A percentile compares a stretch with the other conserved stretches of the same genome.
Conservation (phyloP, 768 basidiomycete species). For the Macrolepiota dolichaula region DNA sequence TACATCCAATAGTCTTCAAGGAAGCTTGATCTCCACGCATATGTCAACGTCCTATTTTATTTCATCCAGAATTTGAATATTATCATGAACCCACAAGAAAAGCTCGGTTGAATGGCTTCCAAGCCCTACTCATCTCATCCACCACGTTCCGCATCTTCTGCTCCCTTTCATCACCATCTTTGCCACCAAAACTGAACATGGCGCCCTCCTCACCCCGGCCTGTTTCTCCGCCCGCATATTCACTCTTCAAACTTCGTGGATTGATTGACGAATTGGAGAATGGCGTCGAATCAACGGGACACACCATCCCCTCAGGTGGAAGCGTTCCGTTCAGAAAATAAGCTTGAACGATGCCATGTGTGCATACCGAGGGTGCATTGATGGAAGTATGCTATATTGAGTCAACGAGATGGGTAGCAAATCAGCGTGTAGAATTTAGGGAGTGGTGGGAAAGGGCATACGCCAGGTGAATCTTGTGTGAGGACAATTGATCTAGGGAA, state of each 20-base stretch:
- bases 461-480: conserved; percentile 39
- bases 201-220: too few species aligned
- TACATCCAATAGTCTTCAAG: too few species aligned
- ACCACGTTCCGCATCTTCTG: too few species aligned
- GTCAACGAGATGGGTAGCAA: not conserved
- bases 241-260: too few species aligned
- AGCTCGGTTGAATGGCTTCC: too few species aligned
- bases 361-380: conserved; percentile 30
- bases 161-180: too few species aligned
- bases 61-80: too few species aligned
- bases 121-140: too few species aligned
- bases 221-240: too few species aligned
- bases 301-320: conserved; percentile 36
- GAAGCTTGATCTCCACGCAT: too few species aligned
- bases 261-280: conserved; percentile 16
- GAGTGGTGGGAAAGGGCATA: conserved; percentile 13
- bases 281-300: conserved; percentile 26
- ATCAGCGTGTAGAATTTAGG: conserved; percentile 8
- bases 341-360: conserved; percentile 27
- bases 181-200: too few species aligned
- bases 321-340: conserved; percentile 40
- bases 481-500: conserved; percentile 38
- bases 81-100: too few species aligned
- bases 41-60: conserved; percentile 23
- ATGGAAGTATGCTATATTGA: conserved; percentile 30